A percentile compares a stretch with the other conserved stretches of the same genome.
Evolutionary conservation across 2,329 filamentous ascomycete genomes (phyloP).

Genomic region (Aspergillus sp.): DNA sequence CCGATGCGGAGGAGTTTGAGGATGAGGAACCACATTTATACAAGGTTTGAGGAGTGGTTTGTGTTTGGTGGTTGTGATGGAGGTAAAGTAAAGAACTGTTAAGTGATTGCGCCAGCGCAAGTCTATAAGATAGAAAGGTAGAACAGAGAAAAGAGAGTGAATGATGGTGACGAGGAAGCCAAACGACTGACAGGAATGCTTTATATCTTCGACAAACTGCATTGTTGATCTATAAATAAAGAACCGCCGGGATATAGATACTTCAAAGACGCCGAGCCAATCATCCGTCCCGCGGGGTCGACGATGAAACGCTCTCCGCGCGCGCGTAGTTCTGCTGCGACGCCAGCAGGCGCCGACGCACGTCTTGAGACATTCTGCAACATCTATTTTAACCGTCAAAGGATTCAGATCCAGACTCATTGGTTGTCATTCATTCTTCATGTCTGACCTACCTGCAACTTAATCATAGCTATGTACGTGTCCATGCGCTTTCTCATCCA

Average conservation of each 20-base stretch:
- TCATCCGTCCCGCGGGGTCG: too few relatives aligned
- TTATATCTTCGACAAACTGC: too few relatives aligned
- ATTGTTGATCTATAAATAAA: too few relatives aligned
- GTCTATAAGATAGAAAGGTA: slow-evolving; percentile 3
- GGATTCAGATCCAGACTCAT: not conserved
- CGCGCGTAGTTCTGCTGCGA: too few relatives aligned
- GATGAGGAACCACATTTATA: slow-evolving; percentile 29
- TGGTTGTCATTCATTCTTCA: not conserved
- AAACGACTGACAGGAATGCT: too few relatives aligned
- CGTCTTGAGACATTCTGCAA: not conserved
- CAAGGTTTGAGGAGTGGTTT: not conserved
- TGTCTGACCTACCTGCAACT: not conserved
- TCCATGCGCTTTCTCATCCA: not conserved
- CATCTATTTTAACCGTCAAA: not conserved
- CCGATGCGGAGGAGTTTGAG: slow-evolving; percentile 29
- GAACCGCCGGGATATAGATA: too few relatives aligned
- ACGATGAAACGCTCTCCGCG: too few relatives aligned
- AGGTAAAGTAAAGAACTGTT: not conserved
- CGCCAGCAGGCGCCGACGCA: not conserved
- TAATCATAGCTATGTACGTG: slow-evolving; percentile 1
- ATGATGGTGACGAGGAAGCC: slow-evolving; percentile 2
- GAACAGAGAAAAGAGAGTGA: slow-evolving; percentile 12
- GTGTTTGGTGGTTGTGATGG: slow-evolving; percentile 3
- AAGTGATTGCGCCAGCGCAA: slow-evolving; percentile 14
- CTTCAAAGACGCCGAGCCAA: too few relatives aligned